phyloP scores from a whole-genome alignment of 2,329 filamentous ascomycete genomes.

The Aspergillus tubingensis region DNA sequence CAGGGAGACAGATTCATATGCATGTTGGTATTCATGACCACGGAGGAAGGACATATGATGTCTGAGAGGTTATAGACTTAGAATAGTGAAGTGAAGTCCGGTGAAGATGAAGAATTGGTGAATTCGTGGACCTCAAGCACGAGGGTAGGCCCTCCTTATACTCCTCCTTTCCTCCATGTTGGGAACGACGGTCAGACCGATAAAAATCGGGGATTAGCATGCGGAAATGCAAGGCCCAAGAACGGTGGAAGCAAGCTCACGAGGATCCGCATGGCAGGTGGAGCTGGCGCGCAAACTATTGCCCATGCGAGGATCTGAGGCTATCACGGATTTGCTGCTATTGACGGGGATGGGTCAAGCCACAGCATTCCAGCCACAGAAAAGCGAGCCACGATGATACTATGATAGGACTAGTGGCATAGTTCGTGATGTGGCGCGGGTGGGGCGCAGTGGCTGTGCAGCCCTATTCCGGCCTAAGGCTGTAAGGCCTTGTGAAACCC shows the following conservation, averaged over 20 bases:
- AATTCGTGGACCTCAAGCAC: neutral
- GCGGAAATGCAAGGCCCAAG: slow-evolving; percentile 12
- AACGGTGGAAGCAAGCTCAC: slow-evolving; percentile 18
- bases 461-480: slow-evolving; percentile 3
- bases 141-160: slow-evolving; percentile 5
- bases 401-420: slow-evolving; percentile 10
- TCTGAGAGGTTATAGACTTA: no score
- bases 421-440: slow-evolving; percentile 8
- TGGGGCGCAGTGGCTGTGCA: slow-evolving; percentile 20
- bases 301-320: slow-evolving; percentile 16
- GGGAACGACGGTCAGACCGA: neutral
- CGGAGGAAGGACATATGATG: slow-evolving; percentile 27
- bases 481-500: neutral
- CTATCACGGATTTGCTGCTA: slow-evolving; percentile 15
- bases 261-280: slow-evolving; percentile 17
- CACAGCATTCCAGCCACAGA: slow-evolving; percentile 24
- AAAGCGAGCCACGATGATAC: slow-evolving; percentile 8
- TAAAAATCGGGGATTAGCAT: neutral
- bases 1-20: slow-evolving; percentile 25
- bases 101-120: neutral
- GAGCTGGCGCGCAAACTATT: slow-evolving; percentile 10
- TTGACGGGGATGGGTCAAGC: slow-evolving; percentile 21
- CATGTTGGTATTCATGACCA: slow-evolving; percentile 26
- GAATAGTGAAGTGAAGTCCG: neutral
- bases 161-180: neutral